Evolutionary conservation across 306 rosid species (phyloP).

Genomic region (Malus orientalis): DNA sequence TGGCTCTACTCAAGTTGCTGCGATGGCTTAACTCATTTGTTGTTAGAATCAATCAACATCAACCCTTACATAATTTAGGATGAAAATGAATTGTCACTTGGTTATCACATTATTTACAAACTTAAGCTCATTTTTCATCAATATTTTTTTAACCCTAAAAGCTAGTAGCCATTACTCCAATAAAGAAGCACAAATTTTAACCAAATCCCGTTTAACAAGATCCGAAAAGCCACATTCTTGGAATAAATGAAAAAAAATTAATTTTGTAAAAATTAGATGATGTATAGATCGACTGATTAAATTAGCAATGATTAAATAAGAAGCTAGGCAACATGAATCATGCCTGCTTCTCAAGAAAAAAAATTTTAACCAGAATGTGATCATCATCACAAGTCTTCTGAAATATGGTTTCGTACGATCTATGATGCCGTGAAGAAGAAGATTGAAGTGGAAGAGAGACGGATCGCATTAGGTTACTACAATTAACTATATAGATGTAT

Average conservation of each 20-base stretch:
- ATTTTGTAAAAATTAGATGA: background rate
- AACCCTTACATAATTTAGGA: background rate
- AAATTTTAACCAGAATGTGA: background rate
- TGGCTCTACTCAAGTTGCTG: too few relatives aligned
- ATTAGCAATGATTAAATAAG: too few relatives aligned
- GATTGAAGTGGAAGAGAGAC: background rate
- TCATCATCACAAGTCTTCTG: background rate
- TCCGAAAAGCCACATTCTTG: background rate
- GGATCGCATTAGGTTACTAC: too few relatives aligned
- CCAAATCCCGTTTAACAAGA: background rate
- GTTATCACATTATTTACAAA: background rate
- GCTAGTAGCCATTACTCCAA: background rate
- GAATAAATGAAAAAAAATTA: background rate
- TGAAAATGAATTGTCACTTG: background rate
- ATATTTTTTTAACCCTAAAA: background rate
- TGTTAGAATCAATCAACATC: background rate
- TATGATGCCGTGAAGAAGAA: background rate
- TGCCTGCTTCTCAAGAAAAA: background rate
- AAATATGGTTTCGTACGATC: background rate
- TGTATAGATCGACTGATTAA: background rate
- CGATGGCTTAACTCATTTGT: background rate
- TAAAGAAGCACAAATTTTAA: background rate
- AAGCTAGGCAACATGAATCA: background rate
- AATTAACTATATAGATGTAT: background rate
- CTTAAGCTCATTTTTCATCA: background rate